Evolutionary conservation across 2,329 filamentous ascomycete genomes (phyloP).

Genomic region (Aspergillus eucalypticola): DNA sequence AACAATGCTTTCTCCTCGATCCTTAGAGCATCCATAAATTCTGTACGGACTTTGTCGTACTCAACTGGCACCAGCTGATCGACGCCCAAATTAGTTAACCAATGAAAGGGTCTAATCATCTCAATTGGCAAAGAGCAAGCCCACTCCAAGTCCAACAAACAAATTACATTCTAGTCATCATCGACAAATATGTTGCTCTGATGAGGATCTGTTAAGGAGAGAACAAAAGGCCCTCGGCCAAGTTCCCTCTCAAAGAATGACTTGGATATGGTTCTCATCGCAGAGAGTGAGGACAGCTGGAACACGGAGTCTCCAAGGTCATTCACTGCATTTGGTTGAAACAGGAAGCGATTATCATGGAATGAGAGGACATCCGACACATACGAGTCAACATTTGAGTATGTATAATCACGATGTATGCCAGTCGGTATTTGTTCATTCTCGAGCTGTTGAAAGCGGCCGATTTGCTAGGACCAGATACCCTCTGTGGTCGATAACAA

Average conservation of each 20-base stretch:
- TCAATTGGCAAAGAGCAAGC: conserved; percentile 24
- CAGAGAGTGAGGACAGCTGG: conserved; percentile 27
- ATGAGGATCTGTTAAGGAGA: conserved; percentile 37
- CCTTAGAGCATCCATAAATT: conserved; percentile 9
- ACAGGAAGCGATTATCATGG: conserved; percentile 9
- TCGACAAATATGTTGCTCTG: conserved; percentile 34
- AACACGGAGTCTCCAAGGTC: conserved; percentile 15
- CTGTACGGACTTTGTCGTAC: conserved; percentile 3
- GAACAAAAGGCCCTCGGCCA: conserved; percentile 36
- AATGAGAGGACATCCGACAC: neutral
- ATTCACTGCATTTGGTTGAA: conserved; percentile 29
- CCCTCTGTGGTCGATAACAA: conserved; percentile 30
- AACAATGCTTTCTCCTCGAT: neutral
- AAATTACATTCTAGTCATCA: conserved; percentile 26
- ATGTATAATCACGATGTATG: neutral
- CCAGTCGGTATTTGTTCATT: conserved; percentile 9
- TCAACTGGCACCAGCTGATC: conserved; percentile 16
- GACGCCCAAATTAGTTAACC: conserved; percentile 24
- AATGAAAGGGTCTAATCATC: conserved; percentile 27
- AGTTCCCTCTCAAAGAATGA: conserved; percentile 33
- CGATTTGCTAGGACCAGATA: conserved; percentile 20
- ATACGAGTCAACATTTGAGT: conserved; percentile 8
- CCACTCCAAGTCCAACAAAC: conserved; percentile 28
- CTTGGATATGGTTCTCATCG: conserved; percentile 28
- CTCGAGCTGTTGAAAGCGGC: conserved; percentile 15